These are phyloP conservation scores for Monosporozyma servazzii DNA, from an alignment of 805 yeast species.

Conservation along the genomic window DNA sequence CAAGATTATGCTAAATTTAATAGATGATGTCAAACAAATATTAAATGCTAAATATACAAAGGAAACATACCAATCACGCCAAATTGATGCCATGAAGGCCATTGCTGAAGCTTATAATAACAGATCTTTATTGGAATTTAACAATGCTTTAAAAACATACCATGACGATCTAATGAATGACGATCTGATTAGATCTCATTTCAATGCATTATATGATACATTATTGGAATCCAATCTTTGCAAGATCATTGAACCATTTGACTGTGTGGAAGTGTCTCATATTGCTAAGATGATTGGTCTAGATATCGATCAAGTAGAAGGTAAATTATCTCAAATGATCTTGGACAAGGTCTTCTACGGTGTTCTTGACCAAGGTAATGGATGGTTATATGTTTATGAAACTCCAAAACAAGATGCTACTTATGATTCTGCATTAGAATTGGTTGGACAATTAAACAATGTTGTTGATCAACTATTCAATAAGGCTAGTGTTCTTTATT, in stretches of 20 bases:
- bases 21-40: conserved; percentile 76
- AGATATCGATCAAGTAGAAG: conserved; percentile 81
- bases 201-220: conserved; percentile 86
- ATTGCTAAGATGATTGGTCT: conserved; percentile 82
- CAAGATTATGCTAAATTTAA: conserved; percentile 83
- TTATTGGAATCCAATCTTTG: conserved; percentile 85
- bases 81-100: conserved; percentile 92
- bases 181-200: conserved; percentile 81
- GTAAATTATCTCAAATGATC: conserved; percentile 92
- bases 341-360: conserved; percentile 93
- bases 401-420: conserved; percentile 83
- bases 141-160: conserved; percentile 65
- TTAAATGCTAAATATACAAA: conserved; percentile 63
- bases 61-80: conserved; percentile 64
- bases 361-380: conserved; percentile 95
- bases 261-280: conserved; percentile 88
- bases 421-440: conserved; percentile 77
- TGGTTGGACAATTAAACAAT: conserved; percentile 75
- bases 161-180: conserved; percentile 73
- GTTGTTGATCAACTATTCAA: conserved; percentile 90
- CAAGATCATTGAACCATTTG: conserved; percentile 92
- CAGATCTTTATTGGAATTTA: conserved; percentile 86
- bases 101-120: conserved; percentile 83
- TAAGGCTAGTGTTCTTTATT: conserved; percentile 80
- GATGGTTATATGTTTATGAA: conserved; percentile 89